Conservation (phyloP, 345 rosid species). For the Aquilaria sinensis region DNA sequence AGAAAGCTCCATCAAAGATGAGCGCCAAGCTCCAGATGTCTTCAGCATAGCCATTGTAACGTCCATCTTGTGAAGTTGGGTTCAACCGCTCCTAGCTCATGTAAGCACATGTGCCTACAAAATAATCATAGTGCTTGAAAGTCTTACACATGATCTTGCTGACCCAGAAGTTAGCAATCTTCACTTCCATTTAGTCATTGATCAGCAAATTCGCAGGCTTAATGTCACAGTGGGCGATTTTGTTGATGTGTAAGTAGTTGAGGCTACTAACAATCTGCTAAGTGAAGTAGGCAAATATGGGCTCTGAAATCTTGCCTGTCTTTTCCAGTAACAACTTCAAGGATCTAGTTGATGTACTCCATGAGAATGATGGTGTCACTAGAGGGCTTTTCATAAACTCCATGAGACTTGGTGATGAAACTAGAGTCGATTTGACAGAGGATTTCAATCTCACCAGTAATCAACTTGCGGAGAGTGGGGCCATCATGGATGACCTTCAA, state of each 20-base stretch:
- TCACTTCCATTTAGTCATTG: constrained; percentile 42
- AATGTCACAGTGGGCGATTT: constrained; percentile 69
- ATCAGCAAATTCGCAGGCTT: constrained; percentile 71
- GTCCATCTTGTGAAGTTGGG: constrained; percentile 46
- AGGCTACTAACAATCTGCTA: constrained; percentile 53
- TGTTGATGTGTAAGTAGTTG: constrained; percentile 47
- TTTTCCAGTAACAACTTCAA: constrained; percentile 35
- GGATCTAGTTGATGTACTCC: constrained; percentile 78
- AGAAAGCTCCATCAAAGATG: constrained; percentile 58
- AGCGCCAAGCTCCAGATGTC: constrained; percentile 82
- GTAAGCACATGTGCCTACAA: constrained; percentile 57
- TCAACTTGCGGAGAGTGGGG: constrained; percentile 49
- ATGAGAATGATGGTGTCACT: constrained; percentile 57
- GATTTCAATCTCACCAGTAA: no score
- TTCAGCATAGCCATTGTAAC: constrained; percentile 54
- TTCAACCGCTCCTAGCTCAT: constrained; percentile 86
- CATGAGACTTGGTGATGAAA: constrained; percentile 45
- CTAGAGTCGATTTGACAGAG: constrained; percentile 59
- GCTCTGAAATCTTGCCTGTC: constrained; percentile 32
- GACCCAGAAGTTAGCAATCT: constrained; percentile 76
- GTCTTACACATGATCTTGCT: constrained; percentile 50
- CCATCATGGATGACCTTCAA: constrained; percentile 56
- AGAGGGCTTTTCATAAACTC: constrained; percentile 41
- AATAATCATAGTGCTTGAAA: no score
- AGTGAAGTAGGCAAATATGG: constrained; percentile 20